A percentile compares a stretch with the other conserved stretches of the same genome.
Evolutionary conservation across 2,329 filamentous ascomycete genomes (phyloP).

Genomic region (Hypoxylon sp.): DNA sequence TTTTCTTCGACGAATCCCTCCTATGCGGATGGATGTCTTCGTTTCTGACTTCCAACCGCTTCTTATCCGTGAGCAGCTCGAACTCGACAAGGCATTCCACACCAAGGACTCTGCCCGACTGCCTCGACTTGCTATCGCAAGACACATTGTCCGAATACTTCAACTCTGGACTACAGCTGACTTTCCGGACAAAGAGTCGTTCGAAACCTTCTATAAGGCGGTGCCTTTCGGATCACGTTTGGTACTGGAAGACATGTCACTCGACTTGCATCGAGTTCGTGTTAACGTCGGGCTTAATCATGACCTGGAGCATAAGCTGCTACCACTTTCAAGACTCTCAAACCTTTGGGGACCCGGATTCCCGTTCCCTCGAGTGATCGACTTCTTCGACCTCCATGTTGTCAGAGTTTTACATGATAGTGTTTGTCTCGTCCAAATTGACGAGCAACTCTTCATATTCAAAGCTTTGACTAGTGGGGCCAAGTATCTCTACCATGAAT

Average conservation of each 20-base stretch:
- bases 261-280: constrained; percentile 60
- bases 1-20: constrained; percentile 60
- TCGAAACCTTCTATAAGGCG: constrained; percentile 56
- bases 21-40: constrained; percentile 70
- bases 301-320: constrained; percentile 65
- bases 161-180: constrained; percentile 62
- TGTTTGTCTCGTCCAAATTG: constrained; percentile 65
- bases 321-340: constrained; percentile 58
- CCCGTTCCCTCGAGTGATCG: constrained; percentile 60
- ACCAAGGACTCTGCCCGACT: constrained; percentile 64
- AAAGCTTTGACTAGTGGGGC: constrained; percentile 69
- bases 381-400: constrained; percentile 64
- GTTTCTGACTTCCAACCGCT: constrained; percentile 63
- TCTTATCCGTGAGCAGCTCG: constrained; percentile 60
- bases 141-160: constrained; percentile 66
- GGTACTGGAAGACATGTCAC: constrained; percentile 64
- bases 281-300: constrained; percentile 64
- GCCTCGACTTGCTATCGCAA: constrained; percentile 63
- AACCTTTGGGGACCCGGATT: constrained; percentile 59
- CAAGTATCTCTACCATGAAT: constrained; percentile 72
- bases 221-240: constrained; percentile 70
- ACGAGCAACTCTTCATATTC: constrained; percentile 62
- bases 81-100: constrained; percentile 66
- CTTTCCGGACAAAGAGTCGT: constrained; percentile 46
- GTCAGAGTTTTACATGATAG: constrained; percentile 69